Base-by-base conservation (phyloP, 192 early-diverging fungal genomes). In the Coemansia asiatica region DNA sequence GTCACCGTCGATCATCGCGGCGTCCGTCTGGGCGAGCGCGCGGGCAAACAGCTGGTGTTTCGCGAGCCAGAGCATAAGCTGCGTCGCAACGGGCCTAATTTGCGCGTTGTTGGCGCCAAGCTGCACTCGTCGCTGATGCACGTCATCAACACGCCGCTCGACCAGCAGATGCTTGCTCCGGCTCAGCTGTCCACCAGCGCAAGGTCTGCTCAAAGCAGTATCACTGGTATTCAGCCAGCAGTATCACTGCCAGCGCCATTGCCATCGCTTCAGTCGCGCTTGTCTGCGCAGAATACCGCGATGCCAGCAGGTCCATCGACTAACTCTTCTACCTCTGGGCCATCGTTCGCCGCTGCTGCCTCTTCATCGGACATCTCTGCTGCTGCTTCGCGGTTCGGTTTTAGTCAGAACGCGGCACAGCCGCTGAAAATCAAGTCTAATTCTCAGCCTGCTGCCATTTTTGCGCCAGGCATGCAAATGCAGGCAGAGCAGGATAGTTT, bases 21-120 rank as follows among this genome's bases (percentile, higher is more conserved):
- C 35, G 68, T 83, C 19, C 65, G 72, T 56, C 58, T 83, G 31
- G 81, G 81, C 40, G 68, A 83, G 69, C 66, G 69, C 61, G 56
- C 26, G 4, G 40, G 27, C 50, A 74, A 60, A 22, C 54, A 66
- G 27, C 60, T 74, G 31, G 64, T 72, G 29, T 79, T 68, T 51
- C 36, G 49, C 12, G 76, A 79, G 49, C 67, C 72, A 22, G 76
- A 27, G 18, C 56, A 74, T 33, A 59, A 65, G 49, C 65, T 65
- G 15, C 63, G 59, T 18, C 70, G 71, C 19, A 25, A 23, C 8
- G 25, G 31, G 16, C 68, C 56, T 1, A 82, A 76, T 44, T 36
- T 74, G 40, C 67, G 79, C 12, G 74, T 68, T 2, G 79, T 76
- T 1, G 74, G 78, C 26, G 36, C 70, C 8, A 82, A 76, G 68